Percentiles rank a stretch among this genome's conserved stretches.
Conservation (phyloP, 2,329 filamentous ascomycete species). For the Colletotrichum sp. region DNA sequence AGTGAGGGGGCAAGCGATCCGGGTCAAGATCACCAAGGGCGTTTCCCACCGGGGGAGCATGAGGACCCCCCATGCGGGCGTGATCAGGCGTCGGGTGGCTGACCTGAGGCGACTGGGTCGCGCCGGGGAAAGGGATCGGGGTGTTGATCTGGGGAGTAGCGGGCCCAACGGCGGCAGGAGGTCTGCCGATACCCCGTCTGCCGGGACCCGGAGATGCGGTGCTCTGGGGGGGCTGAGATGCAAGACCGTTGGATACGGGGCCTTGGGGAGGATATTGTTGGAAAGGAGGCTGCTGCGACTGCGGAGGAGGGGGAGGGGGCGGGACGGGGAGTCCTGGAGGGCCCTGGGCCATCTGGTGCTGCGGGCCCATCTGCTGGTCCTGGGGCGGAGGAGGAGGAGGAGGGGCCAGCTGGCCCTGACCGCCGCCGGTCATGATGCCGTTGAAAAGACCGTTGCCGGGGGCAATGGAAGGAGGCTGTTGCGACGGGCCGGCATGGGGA, state of each 20-base stretch:
- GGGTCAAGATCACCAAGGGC: slow-evolving; percentile 86
- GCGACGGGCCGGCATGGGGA: slow-evolving; percentile 79
- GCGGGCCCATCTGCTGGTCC: slow-evolving; percentile 63
- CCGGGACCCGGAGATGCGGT: slow-evolving; percentile 87
- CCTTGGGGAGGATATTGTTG: slow-evolving; percentile 69
- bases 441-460: slow-evolving; percentile 93
- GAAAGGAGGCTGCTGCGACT: slow-evolving; percentile 74
- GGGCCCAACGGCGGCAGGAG: slow-evolving; percentile 68
- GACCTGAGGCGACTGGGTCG: slow-evolving; percentile 83
- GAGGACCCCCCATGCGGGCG: slow-evolving; percentile 55
- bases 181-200: slow-evolving; percentile 73
- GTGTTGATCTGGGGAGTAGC: slow-evolving; percentile 93
- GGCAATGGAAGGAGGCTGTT: slow-evolving; percentile 87
- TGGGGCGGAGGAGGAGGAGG: slow-evolving; percentile 69
- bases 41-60: slow-evolving; percentile 52
- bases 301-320: slow-evolving; percentile 62
- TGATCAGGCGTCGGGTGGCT: slow-evolving; percentile 82
- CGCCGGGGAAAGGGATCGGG: slow-evolving; percentile 83
- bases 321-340: slow-evolving; percentile 69
- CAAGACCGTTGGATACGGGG: slow-evolving; percentile 72
- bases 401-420: slow-evolving; percentile 83
- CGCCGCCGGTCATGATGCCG: slow-evolving; percentile 91
- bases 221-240: slow-evolving; percentile 80
- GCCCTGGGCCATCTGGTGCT: slow-evolving; percentile 71
- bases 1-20: slow-evolving; percentile 81